These are phyloP conservation scores for Sclerotinia minor DNA, from an alignment of 2,329 filamentous ascomycete genomes.

Conservation along the genomic window DNA sequence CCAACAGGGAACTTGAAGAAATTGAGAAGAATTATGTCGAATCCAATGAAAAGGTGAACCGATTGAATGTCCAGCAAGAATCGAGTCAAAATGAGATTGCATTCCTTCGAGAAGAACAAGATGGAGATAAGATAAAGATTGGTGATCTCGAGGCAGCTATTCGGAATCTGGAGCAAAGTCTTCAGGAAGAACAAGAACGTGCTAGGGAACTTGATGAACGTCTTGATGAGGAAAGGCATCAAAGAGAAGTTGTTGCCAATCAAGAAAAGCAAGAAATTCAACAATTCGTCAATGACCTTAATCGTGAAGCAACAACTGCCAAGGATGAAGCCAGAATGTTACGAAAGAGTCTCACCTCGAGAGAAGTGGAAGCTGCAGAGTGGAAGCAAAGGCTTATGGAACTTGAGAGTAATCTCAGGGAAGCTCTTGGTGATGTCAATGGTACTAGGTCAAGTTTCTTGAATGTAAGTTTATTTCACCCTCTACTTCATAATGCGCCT, in stretches of 20 bases:
- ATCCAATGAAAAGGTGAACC: slow-evolving; percentile 81
- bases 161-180: slow-evolving; percentile 71
- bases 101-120: slow-evolving; percentile 94
- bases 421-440: slow-evolving; percentile 83
- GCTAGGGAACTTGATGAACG: slow-evolving; percentile 69
- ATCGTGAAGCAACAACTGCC: slow-evolving; percentile 73
- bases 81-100: slow-evolving; percentile 90
- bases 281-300: slow-evolving; percentile 89
- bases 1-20: slow-evolving; percentile 82
- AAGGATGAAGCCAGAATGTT: slow-evolving; percentile 85
- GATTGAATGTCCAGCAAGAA: slow-evolving; percentile 87
- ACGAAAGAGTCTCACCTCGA: slow-evolving; percentile 77
- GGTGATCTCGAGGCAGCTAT: slow-evolving; percentile 85
- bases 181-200: slow-evolving; percentile 84
- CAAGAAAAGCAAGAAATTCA: slow-evolving; percentile 95
- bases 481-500: slow-evolving; percentile 24
- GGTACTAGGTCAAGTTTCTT: slow-evolving; percentile 84
- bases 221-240: slow-evolving; percentile 77
- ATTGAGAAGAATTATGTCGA: slow-evolving; percentile 83
- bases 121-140: slow-evolving; percentile 96
- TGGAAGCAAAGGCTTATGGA: slow-evolving; percentile 92
- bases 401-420: slow-evolving; percentile 82
- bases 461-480: slow-evolving; percentile 54
- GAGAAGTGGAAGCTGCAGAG: slow-evolving; percentile 84
- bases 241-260: slow-evolving; percentile 81